Percentiles rank a stretch among this genome's conserved stretches.
Evolutionary conservation across 225 moss, liverwort and hornwort genomes (phyloP).

Genomic region (Asterella californica): DNA sequence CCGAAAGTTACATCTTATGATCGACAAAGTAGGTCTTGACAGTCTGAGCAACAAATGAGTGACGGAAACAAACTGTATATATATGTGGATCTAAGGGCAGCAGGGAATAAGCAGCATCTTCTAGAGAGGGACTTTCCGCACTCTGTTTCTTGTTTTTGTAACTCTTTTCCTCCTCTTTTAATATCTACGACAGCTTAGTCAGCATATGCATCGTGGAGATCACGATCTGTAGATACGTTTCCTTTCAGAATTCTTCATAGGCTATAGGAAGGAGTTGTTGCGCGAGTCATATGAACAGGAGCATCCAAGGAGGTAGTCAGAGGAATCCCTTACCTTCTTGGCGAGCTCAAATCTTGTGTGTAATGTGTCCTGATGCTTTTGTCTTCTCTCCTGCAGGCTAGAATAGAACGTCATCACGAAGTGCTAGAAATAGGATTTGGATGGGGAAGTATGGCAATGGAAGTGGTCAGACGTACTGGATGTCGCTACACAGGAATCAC

Average conservation of each 20-base stretch:
- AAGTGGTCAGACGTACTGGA: conserved; percentile 64
- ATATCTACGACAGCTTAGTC: too few relatives aligned
- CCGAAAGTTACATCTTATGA: conserved; percentile 64
- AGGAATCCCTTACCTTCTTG: too few relatives aligned
- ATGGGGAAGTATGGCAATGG: conserved; percentile 80
- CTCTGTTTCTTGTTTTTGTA: too few relatives aligned
- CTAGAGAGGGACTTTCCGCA: not conserved
- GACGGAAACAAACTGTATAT: not conserved
- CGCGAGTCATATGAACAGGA: too few relatives aligned
- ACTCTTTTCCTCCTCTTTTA: too few relatives aligned
- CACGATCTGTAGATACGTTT: not conserved
- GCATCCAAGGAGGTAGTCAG: too few relatives aligned
- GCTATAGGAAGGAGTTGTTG: too few relatives aligned
- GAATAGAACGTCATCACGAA: conserved; percentile 59
- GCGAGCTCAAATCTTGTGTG: too few relatives aligned
- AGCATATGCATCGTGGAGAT: not conserved
- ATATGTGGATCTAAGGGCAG: not conserved
- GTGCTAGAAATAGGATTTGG: conserved; percentile 76
- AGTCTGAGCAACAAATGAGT: not conserved
- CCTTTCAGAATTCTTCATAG: too few relatives aligned
- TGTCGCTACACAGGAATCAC: conserved; percentile 79
- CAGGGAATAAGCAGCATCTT: not conserved
- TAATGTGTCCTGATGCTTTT: too few relatives aligned
- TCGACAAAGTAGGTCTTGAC: conserved; percentile 50
- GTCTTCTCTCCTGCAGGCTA: conserved; percentile 37